Base-by-base conservation (phyloP, 176 grass and related monocot genomes). In the Guadua angustifolia region DNA sequence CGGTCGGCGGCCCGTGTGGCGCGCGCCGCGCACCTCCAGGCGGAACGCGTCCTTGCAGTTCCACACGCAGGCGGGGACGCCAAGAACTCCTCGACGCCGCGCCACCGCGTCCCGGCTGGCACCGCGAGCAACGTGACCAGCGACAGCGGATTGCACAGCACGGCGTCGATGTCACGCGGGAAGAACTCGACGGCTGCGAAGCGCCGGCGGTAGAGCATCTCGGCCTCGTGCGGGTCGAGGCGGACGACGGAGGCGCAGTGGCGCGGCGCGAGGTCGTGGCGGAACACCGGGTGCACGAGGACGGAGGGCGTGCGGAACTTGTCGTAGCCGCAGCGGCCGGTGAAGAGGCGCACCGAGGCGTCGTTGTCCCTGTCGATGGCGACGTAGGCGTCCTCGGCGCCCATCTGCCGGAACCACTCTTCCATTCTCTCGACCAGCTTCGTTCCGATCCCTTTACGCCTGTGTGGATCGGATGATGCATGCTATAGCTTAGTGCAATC, bases 321-420 rank as follows among this genome's bases (percentile, higher is more conserved):
- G 58, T 89, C 61, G 79, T 97, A 97, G 43, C 89, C 89, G 85
- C 89, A 91, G 65, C 83, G 83, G 1, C 42, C 40, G 17, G 91
- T 97, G 91, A 97, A 97, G 65, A 97, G 87, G 29, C 69, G 58
- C 42, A 97, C 81, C 0, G 75, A 97, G 2, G 89, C 80, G 19
- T 78, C 82, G 74, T 97, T 97, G 82, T 47, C 90, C 42, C 68
- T 59, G n/a, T 97, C 94, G 4, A 91, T 94, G 22, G 91, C 94
- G 47, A 94, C 85, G 82, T 97, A 97, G 3, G 94, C 87, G 38
- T 97, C 94, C 52, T 94, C 91, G 10, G 92, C 94, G 22, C 90
- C 91, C 26, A 64, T 60, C 69, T 64, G 69, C 29, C 57, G 56
- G 76, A 97, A 97, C 94, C 91, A 97, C 35, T 88, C 85, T 36